Evolutionary conservation across 352 stramenopile species (phyloP).

Genomic region (Achlya hypogyna): DNA sequence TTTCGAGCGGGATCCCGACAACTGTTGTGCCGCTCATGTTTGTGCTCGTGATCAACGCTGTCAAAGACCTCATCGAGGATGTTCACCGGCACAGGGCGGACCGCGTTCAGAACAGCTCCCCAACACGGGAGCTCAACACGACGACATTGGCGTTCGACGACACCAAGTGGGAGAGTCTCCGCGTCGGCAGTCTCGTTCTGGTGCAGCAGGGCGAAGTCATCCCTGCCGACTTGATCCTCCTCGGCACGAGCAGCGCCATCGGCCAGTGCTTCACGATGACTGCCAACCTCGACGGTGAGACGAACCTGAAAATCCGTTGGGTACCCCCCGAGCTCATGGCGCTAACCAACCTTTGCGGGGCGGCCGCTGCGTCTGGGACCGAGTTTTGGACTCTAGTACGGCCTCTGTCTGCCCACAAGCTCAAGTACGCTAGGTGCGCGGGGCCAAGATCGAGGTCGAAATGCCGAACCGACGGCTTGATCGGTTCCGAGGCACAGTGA

Average conservation of each 20-base stretch:
- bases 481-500: constrained; percentile 69
- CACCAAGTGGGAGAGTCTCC: constrained; percentile 39
- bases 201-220: constrained; percentile 64
- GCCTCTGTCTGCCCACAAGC: not conserved
- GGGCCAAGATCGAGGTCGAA: constrained; percentile 31
- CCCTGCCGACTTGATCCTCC: constrained; percentile 56
- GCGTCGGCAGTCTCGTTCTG: constrained; percentile 68
- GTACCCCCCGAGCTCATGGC: constrained; percentile 34
- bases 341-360: not conserved
- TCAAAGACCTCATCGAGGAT: constrained; percentile 79
- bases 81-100: constrained; percentile 64
- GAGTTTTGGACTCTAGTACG: not conserved
- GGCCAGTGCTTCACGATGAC: constrained; percentile 79
- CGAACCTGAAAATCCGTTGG: constrained; percentile 74
- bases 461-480: constrained; percentile 55
- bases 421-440: not conserved
- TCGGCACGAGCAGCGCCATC: constrained; percentile 42
- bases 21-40: constrained; percentile 78
- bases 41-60: constrained; percentile 74
- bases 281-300: constrained; percentile 82
- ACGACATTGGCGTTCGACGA: constrained; percentile 23
- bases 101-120: constrained; percentile 41
- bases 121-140: constrained; percentile 16
- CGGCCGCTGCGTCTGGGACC: not conserved
- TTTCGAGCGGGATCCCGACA: constrained; percentile 67